Percentiles rank a stretch among this genome's conserved stretches.
phyloP scores from a whole-genome alignment of 331 rosid genomes.

The Malus hybrid region DNA sequence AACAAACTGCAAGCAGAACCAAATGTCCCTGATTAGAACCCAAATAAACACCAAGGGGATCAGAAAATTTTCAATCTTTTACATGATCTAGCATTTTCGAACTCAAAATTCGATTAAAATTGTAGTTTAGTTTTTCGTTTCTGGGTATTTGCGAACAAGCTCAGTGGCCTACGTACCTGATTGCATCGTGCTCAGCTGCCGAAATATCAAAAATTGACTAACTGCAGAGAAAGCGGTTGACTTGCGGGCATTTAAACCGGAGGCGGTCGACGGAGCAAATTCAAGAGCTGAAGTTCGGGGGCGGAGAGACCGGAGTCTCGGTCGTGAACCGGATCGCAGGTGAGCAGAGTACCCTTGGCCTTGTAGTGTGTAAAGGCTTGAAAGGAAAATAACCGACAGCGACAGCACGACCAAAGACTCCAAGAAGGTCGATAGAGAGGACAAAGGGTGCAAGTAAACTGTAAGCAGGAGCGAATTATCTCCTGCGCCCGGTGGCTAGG shows the following conservation, averaged over 20 bases:
- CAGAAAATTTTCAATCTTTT: neutral
- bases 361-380: neutral
- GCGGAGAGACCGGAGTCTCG: neutral
- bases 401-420: neutral
- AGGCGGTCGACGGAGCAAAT: neutral
- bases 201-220: slow-evolving; percentile 6
- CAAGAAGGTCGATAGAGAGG: neutral
- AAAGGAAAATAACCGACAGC: neutral
- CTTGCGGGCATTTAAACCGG: slow-evolving; percentile 4
- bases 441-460: neutral
- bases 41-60: neutral
- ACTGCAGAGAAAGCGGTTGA: slow-evolving; percentile 11
- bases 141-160: neutral
- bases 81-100: neutral
- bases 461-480: neutral
- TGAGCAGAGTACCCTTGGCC: neutral
- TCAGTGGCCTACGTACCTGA: slow-evolving; percentile 14
- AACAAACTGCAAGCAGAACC: neutral
- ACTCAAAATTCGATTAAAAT: neutral
- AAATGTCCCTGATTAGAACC: neutral
- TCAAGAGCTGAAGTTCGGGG: neutral
- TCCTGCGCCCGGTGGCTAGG: neutral
- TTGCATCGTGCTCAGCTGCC: slow-evolving; percentile 24
- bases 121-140: neutral
- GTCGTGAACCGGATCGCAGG: neutral